Conservation (phyloP, 2,329 filamentous ascomycete genomes). For the Aspergillus sp. region DNA sequence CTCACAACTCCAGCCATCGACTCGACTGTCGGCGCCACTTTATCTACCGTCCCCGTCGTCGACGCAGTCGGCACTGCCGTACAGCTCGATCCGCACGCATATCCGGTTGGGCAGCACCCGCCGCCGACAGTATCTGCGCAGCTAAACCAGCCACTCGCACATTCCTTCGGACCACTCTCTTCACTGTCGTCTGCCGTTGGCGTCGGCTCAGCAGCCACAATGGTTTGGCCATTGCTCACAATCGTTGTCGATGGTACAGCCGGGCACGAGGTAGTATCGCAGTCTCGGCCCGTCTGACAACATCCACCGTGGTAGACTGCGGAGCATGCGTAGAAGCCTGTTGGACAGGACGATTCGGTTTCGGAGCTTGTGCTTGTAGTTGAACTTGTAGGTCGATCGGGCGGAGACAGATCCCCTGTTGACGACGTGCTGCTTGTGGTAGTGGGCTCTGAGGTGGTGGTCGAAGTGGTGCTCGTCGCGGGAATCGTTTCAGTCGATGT, state of each 20-base stretch:
- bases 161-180: constrained; percentile 48
- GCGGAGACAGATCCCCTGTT: constrained; percentile 33
- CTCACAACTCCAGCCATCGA: constrained; percentile 9
- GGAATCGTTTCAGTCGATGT: constrained; percentile 32
- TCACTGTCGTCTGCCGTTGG: constrained; percentile 32
- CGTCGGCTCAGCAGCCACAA: constrained; percentile 61
- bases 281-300: constrained; percentile 84
- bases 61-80: constrained; percentile 54
- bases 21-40: constrained; percentile 30
- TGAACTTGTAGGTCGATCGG: constrained; percentile 39
- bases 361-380: constrained; percentile 41
- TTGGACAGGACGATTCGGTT: constrained; percentile 64
- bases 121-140: constrained; percentile 67
- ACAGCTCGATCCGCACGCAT: constrained; percentile 72
- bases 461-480: constrained; percentile 22
- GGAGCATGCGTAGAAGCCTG: constrained; percentile 86
- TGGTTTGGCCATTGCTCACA: constrained; percentile 63
- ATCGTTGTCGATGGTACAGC: constrained; percentile 66
- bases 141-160: constrained; percentile 76
- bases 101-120: constrained; percentile 82
- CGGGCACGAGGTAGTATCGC: constrained; percentile 77
- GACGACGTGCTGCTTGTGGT: constrained; percentile 27
- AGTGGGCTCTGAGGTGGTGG: constrained; percentile 40
- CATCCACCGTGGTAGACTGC: constrained; percentile 80
- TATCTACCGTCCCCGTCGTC: constrained; percentile 53